Percentiles rank a stretch among this genome's conserved stretches.
Evolutionary conservation across 106 monocot species (phyloP).

Genomic region (Iris macrosiphon): DNA sequence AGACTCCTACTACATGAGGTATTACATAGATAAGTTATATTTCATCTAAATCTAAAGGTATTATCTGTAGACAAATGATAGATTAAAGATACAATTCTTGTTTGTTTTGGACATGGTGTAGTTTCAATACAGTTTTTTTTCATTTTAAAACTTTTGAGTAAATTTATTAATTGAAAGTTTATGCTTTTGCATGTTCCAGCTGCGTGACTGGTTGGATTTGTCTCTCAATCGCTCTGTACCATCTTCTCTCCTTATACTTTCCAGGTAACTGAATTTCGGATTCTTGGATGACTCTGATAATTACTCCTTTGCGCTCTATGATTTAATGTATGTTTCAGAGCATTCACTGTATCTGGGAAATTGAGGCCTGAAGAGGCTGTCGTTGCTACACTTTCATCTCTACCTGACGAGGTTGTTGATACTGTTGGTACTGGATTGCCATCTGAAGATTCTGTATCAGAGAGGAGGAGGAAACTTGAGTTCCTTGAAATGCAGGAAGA

Average conservation of each 20-base stretch:
- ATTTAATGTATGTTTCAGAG: conserved; percentile 28
- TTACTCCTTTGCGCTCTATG: no score
- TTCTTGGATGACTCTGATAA: no score
- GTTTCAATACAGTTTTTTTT: no score
- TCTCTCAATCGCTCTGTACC: conserved; percentile 85
- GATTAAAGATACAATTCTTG: no score
- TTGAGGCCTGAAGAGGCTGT: conserved; percentile 95
- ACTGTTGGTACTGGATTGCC: conserved; percentile 87
- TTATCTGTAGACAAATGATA: no score
- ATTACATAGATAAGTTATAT: no score
- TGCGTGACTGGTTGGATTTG: conserved; percentile 91
- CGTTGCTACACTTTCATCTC: conserved; percentile 87
- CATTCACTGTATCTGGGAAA: conserved; percentile 89
- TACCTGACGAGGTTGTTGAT: conserved; percentile 99
- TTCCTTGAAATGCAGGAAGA: conserved; percentile 99
- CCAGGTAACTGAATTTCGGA: conserved; percentile 85
- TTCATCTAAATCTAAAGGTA: no score
- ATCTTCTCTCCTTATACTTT: conserved; percentile 93
- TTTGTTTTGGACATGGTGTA: no score
- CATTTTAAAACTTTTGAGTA: no score
- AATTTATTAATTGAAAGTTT: no score
- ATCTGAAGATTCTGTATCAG: conserved; percentile 96
- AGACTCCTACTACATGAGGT: no score
- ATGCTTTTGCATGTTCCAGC: no score
- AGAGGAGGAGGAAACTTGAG: conserved; percentile 87